Conservation (phyloP, 2,329 filamentous ascomycete genomes). For the Didymella pomorum region DNA sequence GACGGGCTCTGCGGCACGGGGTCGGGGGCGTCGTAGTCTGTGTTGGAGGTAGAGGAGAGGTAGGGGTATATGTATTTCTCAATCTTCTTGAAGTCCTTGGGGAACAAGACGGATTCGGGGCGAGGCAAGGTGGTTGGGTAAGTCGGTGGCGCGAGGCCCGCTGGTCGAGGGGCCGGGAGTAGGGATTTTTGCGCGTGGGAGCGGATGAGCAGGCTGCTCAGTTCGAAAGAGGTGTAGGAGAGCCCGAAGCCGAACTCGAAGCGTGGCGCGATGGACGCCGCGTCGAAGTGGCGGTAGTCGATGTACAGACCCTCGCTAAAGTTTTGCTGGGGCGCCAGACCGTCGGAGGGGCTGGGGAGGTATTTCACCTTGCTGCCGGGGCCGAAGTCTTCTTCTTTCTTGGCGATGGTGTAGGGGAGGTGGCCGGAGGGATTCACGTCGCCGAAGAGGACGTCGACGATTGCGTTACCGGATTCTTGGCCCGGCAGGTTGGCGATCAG, state of each 20-base stretch:
- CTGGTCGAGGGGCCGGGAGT: slow-evolving; percentile 45
- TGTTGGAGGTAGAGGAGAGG: slow-evolving; percentile 61
- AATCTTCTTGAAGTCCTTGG: slow-evolving; percentile 66
- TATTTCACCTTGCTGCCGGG: slow-evolving; percentile 74
- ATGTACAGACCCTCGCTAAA: slow-evolving; percentile 85
- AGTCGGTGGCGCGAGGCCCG: slow-evolving; percentile 46
- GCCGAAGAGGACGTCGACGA: slow-evolving; percentile 82
- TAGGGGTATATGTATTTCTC: slow-evolving; percentile 79
- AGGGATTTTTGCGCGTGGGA: slow-evolving; percentile 56
- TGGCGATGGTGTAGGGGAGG: slow-evolving; percentile 86
- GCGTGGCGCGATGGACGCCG: slow-evolving; percentile 73
- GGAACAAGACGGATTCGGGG: slow-evolving; percentile 67
- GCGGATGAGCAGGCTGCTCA: slow-evolving; percentile 61
- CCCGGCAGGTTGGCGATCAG: slow-evolving; percentile 86
- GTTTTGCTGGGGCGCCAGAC: slow-evolving; percentile 78
- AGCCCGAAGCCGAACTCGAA: slow-evolving; percentile 90
- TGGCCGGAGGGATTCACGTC: slow-evolving; percentile 80
- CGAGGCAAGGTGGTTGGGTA: slow-evolving; percentile 66
- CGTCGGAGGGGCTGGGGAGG: slow-evolving; percentile 64
- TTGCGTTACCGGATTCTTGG: slow-evolving; percentile 83
- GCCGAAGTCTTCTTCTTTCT: slow-evolving; percentile 77
- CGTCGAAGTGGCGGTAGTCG: slow-evolving; percentile 91
- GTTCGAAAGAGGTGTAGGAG: slow-evolving; percentile 77
- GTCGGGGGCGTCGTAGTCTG: slow-evolving; percentile 61
- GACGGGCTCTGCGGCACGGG: slow-evolving; percentile 60